Percentiles rank a stretch among this genome's conserved stretches.
phyloP scores from a whole-genome alignment of 495 filamentous ascomycete species.

The Penicillium canescens region DNA sequence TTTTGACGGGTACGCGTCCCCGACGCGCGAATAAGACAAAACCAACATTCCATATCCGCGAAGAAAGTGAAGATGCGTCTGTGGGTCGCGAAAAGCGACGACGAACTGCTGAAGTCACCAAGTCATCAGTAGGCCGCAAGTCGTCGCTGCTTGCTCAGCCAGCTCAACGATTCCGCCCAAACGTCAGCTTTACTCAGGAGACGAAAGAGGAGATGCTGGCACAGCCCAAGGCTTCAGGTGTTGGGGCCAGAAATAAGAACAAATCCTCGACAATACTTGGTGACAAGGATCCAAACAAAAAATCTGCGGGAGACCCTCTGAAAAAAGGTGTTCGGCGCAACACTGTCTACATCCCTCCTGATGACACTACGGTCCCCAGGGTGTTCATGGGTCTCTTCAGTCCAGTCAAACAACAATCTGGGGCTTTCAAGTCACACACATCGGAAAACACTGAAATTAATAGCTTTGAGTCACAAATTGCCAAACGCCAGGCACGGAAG shows the following conservation, averaged over 20 bases:
- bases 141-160: conserved; percentile 42
- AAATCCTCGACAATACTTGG: conserved; percentile 20
- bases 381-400: conserved; percentile 46
- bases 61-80: conserved; percentile 24
- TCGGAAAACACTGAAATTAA: conserved; percentile 24
- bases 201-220: neutral
- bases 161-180: conserved; percentile 42
- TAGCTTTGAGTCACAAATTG: conserved; percentile 25
- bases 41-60: conserved; percentile 37
- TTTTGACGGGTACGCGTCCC: conserved; percentile 31
- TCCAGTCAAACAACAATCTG: conserved; percentile 26
- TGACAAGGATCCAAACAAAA: neutral
- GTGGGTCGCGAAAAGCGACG: conserved; percentile 15
- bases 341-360: conserved; percentile 43
- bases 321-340: conserved; percentile 36
- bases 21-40: conserved; percentile 26
- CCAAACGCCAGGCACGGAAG: conserved; percentile 30
- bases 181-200: conserved; percentile 25
- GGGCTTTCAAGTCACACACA: neutral
- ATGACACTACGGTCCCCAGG: conserved; percentile 41
- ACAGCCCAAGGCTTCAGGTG: neutral
- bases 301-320: conserved; percentile 10
- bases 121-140: conserved; percentile 22
- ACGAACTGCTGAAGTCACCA: conserved; percentile 11
- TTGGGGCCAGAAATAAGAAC: conserved; percentile 3